Evolutionary conservation across 768 basidiomycete species (phyloP), one percentile per base, ranked within the genome.

Genomic region (Neoboletus magnificus): DNA sequence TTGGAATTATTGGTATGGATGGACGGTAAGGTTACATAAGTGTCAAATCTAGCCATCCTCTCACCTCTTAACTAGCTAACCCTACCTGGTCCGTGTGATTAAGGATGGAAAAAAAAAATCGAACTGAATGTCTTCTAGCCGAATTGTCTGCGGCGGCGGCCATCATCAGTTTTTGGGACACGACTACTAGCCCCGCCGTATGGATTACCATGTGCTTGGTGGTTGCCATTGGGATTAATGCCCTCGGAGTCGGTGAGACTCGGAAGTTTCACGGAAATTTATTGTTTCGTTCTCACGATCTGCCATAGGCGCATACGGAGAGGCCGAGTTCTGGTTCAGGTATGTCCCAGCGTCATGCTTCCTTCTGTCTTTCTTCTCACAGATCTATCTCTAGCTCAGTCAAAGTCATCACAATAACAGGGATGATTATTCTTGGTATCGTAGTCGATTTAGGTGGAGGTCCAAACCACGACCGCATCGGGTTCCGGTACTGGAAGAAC

Each of bases 121-220:
- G 27, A n/a, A 13, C 52, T 70, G 13, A 69, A 22, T 6, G 4
- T 48, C 30, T 52, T 39, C 9, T 39, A 58, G 79, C 79, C 7
- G 82, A 83, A 54, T 61, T 82, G 4, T 74, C 77, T 33, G 82
- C 82, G 0, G 76, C 78, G 0, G 77, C 83, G 12, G 71, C 82
- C 3, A 59, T 85, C 39, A 77, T 85, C 65, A 67, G 71, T 47
- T 82, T 68, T 61, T 82, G 80, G 80, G 74, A 73, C 50, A 33
- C 39, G 8, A 58, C 54, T 3, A 68, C 77, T 37, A 78, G 69
- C 52, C 73, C 79, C 44, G 81, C 75, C 0, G 75, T 73, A 8
- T 85, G 79, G 78, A 80, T 85, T 54, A 70, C 76, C 2, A 67
- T 86, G 33, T 82, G 77, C 56, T 63, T 84, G 16, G 61, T 79